Evolutionary conservation across 495 filamentous ascomycete genomes (phyloP).

Genomic region (Penicillium diatomitis): DNA sequence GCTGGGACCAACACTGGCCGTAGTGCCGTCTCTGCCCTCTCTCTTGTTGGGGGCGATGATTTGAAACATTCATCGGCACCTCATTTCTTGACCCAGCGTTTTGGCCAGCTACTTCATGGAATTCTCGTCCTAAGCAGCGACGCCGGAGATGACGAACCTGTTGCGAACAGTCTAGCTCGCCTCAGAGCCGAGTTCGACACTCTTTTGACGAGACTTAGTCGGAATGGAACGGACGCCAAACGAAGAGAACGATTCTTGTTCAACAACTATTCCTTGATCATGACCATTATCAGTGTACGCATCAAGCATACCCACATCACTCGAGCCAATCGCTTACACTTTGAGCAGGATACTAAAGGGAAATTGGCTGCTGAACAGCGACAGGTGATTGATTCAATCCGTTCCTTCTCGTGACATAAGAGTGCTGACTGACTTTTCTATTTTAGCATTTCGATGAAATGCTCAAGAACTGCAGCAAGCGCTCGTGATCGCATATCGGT

Average conservation of each 20-base stretch:
- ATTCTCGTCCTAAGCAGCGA: conserved; percentile 75
- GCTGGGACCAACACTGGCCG: conserved; percentile 43
- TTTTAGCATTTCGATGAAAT: conserved; percentile 37
- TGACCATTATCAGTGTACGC: conserved; percentile 75
- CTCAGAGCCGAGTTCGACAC: conserved; percentile 69
- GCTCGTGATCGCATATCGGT: conserved; percentile 13
- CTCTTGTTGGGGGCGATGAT: conserved; percentile 47
- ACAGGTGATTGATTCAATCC: conserved; percentile 26
- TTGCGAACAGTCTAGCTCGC: conserved; percentile 66
- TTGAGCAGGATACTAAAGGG: conserved; percentile 56
- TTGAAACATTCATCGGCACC: conserved; percentile 73
- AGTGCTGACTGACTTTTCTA: not conserved
- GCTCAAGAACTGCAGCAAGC: conserved; percentile 35
- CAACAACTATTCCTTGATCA: conserved; percentile 87
- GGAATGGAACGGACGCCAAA: conserved; percentile 60
- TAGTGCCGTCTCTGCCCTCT: conserved; percentile 44
- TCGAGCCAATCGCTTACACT: conserved; percentile 12
- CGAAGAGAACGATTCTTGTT: conserved; percentile 81
- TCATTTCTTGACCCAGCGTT: conserved; percentile 83
- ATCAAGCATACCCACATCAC: not conserved
- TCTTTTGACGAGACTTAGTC: conserved; percentile 60
- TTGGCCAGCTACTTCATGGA: conserved; percentile 80
- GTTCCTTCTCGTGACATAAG: not conserved
- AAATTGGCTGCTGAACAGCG: conserved; percentile 70
- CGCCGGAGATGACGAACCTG: conserved; percentile 87